Evolutionary conservation across 2,329 filamentous ascomycete species (phyloP).

Genomic region (Trichoderma guizhouense): DNA sequence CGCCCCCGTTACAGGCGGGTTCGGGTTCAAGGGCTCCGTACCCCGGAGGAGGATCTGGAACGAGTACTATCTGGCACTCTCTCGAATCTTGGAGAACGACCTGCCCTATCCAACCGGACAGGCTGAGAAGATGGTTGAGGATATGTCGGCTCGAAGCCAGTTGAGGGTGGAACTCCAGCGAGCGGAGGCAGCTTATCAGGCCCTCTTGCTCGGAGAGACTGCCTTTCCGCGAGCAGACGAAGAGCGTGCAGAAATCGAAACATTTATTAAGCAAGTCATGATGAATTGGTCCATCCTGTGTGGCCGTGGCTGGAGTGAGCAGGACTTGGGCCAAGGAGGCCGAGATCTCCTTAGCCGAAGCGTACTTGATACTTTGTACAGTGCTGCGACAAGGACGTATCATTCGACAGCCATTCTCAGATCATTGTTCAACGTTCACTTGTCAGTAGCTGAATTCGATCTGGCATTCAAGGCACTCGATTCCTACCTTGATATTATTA

Average conservation of each 20-base stretch:
- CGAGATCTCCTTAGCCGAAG: conserved; percentile 70
- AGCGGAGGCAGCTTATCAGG: conserved; percentile 77
- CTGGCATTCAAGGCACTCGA: conserved; percentile 87
- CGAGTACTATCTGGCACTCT: conserved; percentile 78
- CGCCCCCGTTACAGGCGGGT: conserved; percentile 49
- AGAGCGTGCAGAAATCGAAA: conserved; percentile 73
- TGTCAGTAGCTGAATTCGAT: conserved; percentile 86
- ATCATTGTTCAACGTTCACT: conserved; percentile 82
- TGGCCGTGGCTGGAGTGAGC: conserved; percentile 74
- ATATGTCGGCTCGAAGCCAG: conserved; percentile 56
- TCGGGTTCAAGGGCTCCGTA: conserved; percentile 56
- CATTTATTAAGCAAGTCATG: conserved; percentile 75
- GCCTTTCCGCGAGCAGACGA: conserved; percentile 82
- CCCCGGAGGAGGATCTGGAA: conserved; percentile 72
- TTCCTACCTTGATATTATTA: conserved; percentile 85
- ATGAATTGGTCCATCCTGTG: conserved; percentile 82
- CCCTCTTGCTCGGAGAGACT: conserved; percentile 71
- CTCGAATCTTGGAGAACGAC: conserved; percentile 67
- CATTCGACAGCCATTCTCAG: conserved; percentile 88
- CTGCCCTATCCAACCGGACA: conserved; percentile 56
- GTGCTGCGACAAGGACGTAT: conserved; percentile 87
- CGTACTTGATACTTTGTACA: conserved; percentile 84
- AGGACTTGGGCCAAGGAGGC: conserved; percentile 77
- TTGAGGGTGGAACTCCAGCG: conserved; percentile 74
- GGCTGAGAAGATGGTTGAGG: conserved; percentile 39